Percentiles rank a stretch among this genome's conserved stretches.
These are phyloP conservation scores for Bruguiera parviflora DNA, from an alignment of 345 rosid species.

Conservation along the genomic window DNA sequence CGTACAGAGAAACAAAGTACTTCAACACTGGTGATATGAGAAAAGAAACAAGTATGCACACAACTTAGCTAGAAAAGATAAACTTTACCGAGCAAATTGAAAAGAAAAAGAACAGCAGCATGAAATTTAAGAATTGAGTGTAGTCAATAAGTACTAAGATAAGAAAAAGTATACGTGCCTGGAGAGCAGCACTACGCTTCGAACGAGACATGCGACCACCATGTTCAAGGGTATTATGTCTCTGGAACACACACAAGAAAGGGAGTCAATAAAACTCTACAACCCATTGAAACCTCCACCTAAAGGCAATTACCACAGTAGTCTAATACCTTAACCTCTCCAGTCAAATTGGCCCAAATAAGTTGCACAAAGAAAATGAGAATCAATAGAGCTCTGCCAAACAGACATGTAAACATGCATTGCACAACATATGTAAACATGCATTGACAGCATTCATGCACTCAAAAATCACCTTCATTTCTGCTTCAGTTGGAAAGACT, in stretches of 20 bases:
- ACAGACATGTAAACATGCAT: not conserved
- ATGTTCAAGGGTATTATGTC: conserved; percentile 89
- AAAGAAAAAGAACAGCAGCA: not conserved
- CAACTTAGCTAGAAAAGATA: not conserved
- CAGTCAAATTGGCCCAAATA: not conserved
- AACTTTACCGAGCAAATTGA: not conserved
- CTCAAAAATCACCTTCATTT: conserved; percentile 67
- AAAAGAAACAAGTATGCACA: conserved; percentile 3
- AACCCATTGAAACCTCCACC: too few species aligned
- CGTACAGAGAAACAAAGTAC: not conserved
- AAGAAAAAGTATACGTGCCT: conserved; percentile 39
- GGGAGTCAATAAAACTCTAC: not conserved
- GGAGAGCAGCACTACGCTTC: conserved; percentile 90
- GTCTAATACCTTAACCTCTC: too few species aligned
- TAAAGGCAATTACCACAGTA: too few species aligned
- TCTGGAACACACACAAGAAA: conserved; percentile 41
- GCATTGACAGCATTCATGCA: too few species aligned
- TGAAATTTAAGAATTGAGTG: not conserved
- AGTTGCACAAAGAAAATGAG: not conserved
- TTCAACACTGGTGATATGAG: not conserved
- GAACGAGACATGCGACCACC: conserved; percentile 96
- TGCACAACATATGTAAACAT: not conserved
- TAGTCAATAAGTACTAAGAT: not conserved
- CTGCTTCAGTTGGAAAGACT: conserved; percentile 81
- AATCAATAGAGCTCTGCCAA: not conserved